These are phyloP conservation scores for Kazachstania viticola DNA, from an alignment of 805 yeast species.

Conservation along the genomic window DNA sequence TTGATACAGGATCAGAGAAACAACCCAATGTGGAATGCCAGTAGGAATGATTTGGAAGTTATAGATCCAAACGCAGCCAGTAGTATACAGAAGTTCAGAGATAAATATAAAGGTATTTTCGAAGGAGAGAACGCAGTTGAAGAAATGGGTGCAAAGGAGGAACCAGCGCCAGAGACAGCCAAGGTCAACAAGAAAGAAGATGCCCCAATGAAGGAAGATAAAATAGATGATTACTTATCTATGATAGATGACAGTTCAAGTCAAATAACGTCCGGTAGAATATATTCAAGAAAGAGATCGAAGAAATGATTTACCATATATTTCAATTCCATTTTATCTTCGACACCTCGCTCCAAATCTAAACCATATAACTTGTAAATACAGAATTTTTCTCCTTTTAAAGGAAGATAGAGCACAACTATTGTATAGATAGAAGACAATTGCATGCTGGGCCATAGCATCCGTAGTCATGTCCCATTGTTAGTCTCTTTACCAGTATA, in stretches of 20 bases:
- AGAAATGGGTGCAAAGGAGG: conserved; percentile 1
- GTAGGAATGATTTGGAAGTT: conserved; percentile 62
- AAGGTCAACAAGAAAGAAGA: conserved; percentile 4
- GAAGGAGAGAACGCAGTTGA: conserved; percentile 23
- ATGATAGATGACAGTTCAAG: conserved; percentile 19
- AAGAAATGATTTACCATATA: no score
- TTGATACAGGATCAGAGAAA: conserved; percentile 85
- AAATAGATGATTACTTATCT: conserved; percentile 23
- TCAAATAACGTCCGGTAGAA: conserved; percentile 25
- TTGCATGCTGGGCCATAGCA: no score
- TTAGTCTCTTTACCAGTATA: no score
- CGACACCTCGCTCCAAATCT: no score
- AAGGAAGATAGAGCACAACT: no score
- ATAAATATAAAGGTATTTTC: conserved; percentile 44
- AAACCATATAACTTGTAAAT: no score
- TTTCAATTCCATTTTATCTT: no score
- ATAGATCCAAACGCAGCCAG: conserved; percentile 80
- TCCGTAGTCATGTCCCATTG: no score
- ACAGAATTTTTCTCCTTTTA: no score
- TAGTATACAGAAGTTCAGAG: conserved; percentile 61
- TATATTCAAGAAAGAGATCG: conserved; percentile 20
- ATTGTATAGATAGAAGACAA: no score
- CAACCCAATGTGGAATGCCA: conserved; percentile 79
- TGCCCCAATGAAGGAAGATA: conserved; percentile 1
- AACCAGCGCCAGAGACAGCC: background rate